Base-by-base conservation (phyloP, 1,284 basidiomycete species). In the Cryptococcus maquisensis region DNA sequence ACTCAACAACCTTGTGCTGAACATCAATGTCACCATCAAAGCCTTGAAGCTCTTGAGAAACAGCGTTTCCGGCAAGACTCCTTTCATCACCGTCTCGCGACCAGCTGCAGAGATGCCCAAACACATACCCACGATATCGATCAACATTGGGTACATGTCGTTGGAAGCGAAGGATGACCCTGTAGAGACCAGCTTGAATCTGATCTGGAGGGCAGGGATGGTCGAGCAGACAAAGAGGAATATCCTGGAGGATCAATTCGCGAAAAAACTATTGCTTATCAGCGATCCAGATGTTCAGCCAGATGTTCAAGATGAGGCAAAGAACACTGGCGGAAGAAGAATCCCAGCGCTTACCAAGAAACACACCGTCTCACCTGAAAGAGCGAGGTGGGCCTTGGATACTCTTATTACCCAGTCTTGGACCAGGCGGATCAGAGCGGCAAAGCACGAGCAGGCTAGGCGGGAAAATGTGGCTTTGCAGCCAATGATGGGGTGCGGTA, bases 141-240 rank as follows among this genome's bases (percentile, higher is more conserved):
- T 97, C 50, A 79, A 76, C 35, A 76, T 94, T 40, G 79, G 82
- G 23, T 79, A 78, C 46, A 61, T 90, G 42, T 82, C 82, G 64
- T 71, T 92, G 5, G 93, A 98, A 73, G 86, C 86, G n/a, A 83
- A 85, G 23, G 95, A 98, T 70, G 89, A 95, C 68, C 83, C 86
- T 0, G 83, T 97, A 53, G 95, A 98, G 75, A 83, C 84, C 23
- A 83, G 81, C 58, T 75, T 98, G 35, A 88, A 85, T 47, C 79
- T 89, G 13, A 88, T 92, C 37, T 90, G 85, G 81, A 81, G 84
- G 52, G 83, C 85, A 35, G 93, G 92, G 0, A 76, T 83, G 38
- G 83, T 85, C 46, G 93, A 93, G 56, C 85, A 87, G 48, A 81
- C 81, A 51, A 81, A 83, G n/a, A 81, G 94, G 21, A 73, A 86